phyloP scores from a whole-genome alignment of 768 basidiomycete genomes.

The Dendrothele bispora region DNA sequence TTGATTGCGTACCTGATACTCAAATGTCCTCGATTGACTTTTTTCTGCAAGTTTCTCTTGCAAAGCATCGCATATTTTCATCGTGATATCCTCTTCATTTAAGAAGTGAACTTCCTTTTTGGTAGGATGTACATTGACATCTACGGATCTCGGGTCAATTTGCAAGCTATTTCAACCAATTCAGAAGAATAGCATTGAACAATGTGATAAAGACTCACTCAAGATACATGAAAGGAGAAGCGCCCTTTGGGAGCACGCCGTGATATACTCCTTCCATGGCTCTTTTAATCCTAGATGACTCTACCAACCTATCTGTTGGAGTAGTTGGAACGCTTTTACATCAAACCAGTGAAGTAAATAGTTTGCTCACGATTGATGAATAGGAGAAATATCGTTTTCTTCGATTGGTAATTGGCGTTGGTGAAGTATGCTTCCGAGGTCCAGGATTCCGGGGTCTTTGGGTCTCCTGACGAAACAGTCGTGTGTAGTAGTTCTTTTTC shows the following conservation, averaged over 20 bases:
- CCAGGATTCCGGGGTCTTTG: slow-evolving; percentile 50
- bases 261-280: slow-evolving; percentile 87
- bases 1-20: slow-evolving; percentile 57
- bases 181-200: slow-evolving; percentile 9
- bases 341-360: slow-evolving; percentile 67
- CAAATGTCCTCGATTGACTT: slow-evolving; percentile 66
- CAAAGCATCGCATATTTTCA: slow-evolving; percentile 71
- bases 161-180: slow-evolving; percentile 52
- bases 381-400: slow-evolving; percentile 80
- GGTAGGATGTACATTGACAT: slow-evolving; percentile 98
- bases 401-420: slow-evolving; percentile 86
- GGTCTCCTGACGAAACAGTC: slow-evolving; percentile 30
- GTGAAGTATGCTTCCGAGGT: slow-evolving; percentile 75
- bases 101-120: slow-evolving; percentile 96
- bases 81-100: slow-evolving; percentile 84
- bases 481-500: slow-evolving; percentile 70
- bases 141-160: slow-evolving; percentile 85
- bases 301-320: slow-evolving; percentile 81
- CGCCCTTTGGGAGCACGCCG: slow-evolving; percentile 84
- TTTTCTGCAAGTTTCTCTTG: slow-evolving; percentile 63
- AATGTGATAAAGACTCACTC: slow-evolving; percentile 47
- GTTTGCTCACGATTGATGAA: slow-evolving; percentile 88
- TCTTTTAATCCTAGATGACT: slow-evolving; percentile 82
- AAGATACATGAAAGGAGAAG: slow-evolving; percentile 89
- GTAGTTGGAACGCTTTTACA: slow-evolving; percentile 26